Base-by-base conservation (phyloP, 208 protist genomes). In the Crithidia acanthocephali region DNA sequence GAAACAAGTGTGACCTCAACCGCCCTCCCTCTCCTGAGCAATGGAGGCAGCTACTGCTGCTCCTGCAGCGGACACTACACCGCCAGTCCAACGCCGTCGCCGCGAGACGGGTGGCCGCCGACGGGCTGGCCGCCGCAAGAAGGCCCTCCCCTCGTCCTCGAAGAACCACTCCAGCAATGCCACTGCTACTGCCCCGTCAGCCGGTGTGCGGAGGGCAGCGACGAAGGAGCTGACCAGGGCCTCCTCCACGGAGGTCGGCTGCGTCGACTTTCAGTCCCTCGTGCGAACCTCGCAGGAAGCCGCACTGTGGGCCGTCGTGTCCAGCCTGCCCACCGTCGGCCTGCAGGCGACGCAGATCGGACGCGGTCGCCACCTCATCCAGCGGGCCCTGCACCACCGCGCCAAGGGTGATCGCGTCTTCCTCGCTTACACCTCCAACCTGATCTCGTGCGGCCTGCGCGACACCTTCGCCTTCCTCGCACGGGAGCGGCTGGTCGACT, bases 391-490 rank as follows among this genome's bases (percentile, higher is more conserved):
- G 57, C 80, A 87, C 55, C 76, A 82, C 52, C 79, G 76, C 20
- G 40, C 68, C 3, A 27, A 58, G 20, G 86, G 81, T 9, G 83
- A 93, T 50, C 58, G 68, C 10, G 98, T 99, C 20, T 99, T 99
- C 70, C 84, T 99, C 2, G 97, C 98, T 2, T 99, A 99, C 88
- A 99, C 99, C 1, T 99, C 98, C 13, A 99, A 99, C 76, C 76
- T 99, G 32, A 98, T 99, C n/a, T 99, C 98, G 2, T 98, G 86
- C 61, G 99, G 99, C 15, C 72, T 99, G 28, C 93, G 99, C 27
- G 99, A 99, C 40, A 95, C 88, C 7, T 99, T 99, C 73, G 86
- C 92, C 22, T 99, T 93, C 68, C 86, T 99, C 1, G 97, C 95
- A 1, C 80, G 98, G 42, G 91, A 99, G 78, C 88, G 88, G 25